Evolutionary conservation across 768 basidiomycete genomes (phyloP).

Genomic region (Boletus rex-veris): DNA sequence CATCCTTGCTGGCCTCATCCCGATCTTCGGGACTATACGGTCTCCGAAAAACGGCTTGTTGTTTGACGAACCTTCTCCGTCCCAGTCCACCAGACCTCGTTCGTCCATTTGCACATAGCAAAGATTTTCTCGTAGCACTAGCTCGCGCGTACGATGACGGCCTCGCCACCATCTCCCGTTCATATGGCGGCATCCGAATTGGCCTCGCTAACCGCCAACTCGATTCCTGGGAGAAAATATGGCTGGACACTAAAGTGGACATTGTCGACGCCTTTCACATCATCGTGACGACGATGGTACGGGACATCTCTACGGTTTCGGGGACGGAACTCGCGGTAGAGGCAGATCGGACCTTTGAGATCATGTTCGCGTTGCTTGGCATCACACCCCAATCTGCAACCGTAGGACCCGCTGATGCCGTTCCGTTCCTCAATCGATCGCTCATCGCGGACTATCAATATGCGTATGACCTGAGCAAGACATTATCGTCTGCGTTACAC

Average conservation of each 20-base stretch:
- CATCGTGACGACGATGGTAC: constrained; percentile 47
- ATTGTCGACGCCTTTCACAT: constrained; percentile 68
- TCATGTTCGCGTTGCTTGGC: constrained; percentile 58
- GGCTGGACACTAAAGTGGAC: constrained; percentile 71
- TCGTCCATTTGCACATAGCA: constrained; percentile 50
- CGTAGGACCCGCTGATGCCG: constrained; percentile 23
- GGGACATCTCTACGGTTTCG: constrained; percentile 42
- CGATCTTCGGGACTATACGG: constrained; percentile 53
- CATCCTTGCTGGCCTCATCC: constrained; percentile 41
- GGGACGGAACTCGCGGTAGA: constrained; percentile 43
- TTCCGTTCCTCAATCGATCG: constrained; percentile 63
- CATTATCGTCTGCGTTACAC: constrained; percentile 44
- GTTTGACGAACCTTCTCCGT: constrained; percentile 52
- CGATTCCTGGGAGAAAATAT: constrained; percentile 69
- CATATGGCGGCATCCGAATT: constrained; percentile 54
- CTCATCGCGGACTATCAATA: constrained; percentile 73
- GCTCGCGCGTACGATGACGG: constrained; percentile 60
- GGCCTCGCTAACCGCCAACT: constrained; percentile 29
- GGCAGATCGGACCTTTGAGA: constrained; percentile 53
- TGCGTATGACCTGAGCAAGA: constrained; percentile 54
- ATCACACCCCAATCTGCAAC: constrained; percentile 28
- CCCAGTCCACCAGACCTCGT: constrained; percentile 47
- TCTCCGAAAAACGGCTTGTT: constrained; percentile 60
- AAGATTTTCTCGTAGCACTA: constrained; percentile 51
- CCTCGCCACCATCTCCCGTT: constrained; percentile 49